Percentiles rank a stretch among this genome's conserved stretches.
Conservation (phyloP, 192 early-diverging fungal species). For the Podila clonocystis region DNA sequence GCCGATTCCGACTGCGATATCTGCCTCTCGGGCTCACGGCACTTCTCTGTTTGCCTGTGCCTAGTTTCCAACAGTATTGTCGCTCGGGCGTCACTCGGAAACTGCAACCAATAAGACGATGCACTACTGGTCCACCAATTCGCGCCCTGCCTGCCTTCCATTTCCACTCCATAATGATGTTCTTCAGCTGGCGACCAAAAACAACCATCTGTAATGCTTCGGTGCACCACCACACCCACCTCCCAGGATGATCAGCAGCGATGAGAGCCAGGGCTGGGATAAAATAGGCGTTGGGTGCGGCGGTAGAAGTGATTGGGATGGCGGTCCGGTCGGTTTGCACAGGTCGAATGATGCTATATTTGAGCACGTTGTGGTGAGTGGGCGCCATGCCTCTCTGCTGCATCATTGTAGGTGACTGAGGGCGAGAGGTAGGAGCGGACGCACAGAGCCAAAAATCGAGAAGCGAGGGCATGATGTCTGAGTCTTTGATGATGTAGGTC, state of each 20-base stretch:
- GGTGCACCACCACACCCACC: constrained; percentile 49
- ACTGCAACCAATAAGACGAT: constrained; percentile 27
- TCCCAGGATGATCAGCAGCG: constrained; percentile 19
- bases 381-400: constrained; percentile 18
- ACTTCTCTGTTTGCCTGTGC: constrained; percentile 14
- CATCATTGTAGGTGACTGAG: constrained; percentile 12
- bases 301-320: constrained; percentile 3
- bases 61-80: constrained; percentile 32
- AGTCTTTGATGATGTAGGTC: constrained; percentile 33
- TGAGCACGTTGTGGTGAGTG: constrained; percentile 19
- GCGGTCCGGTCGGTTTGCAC: constrained; percentile 33
- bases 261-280: constrained; percentile 31
- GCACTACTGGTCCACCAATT: constrained; percentile 28
- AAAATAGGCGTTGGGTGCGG: constrained; percentile 25
- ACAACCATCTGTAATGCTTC: constrained; percentile 44
- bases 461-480: constrained; percentile 16
- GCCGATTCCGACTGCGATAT: neutral
- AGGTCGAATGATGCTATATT: constrained; percentile 41
- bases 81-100: constrained; percentile 32
- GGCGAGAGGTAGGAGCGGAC: constrained; percentile 11
- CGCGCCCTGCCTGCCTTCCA: constrained; percentile 32
- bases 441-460: constrained; percentile 36
- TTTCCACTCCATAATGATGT: constrained; percentile 43
- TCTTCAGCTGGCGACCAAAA: constrained; percentile 40
- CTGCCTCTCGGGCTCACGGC: neutral